These are phyloP conservation scores for Phytophthora brassicae DNA, from an alignment of 352 stramenopile species.

Conservation along the genomic window DNA sequence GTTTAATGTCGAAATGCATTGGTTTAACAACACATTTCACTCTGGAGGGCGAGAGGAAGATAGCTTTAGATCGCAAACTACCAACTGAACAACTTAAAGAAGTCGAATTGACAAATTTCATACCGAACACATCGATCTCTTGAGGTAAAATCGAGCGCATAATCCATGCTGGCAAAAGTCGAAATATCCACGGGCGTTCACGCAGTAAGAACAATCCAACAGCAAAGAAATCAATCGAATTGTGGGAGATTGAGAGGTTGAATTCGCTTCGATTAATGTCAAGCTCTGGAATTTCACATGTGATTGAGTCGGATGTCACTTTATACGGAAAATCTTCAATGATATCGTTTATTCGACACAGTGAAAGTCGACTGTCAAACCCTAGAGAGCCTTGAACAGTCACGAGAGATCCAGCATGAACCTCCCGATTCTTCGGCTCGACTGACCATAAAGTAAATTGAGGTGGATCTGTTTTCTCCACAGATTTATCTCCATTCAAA, in stretches of 20 bases:
- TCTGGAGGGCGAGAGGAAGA: slow-evolving; percentile 30
- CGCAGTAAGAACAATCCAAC: slow-evolving; percentile 18
- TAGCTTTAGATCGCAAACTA: neutral
- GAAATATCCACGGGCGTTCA: slow-evolving; percentile 25
- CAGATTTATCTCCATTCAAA: slow-evolving; percentile 6
- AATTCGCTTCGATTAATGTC: neutral
- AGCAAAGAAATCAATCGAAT: slow-evolving; percentile 20
- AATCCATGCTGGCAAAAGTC: slow-evolving; percentile 19
- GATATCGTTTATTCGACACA: slow-evolving; percentile 24
- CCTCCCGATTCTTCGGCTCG: slow-evolving; percentile 19
- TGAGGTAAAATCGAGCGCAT: slow-evolving; percentile 17
- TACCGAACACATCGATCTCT: slow-evolving; percentile 33
- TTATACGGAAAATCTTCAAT: slow-evolving; percentile 12
- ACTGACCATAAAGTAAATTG: slow-evolving; percentile 28
- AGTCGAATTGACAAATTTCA: slow-evolving; percentile 32
- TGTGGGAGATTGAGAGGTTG: slow-evolving; percentile 31
- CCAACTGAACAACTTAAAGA: slow-evolving; percentile 26
- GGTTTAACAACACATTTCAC: slow-evolving; percentile 30
- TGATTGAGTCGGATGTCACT: slow-evolving; percentile 25
- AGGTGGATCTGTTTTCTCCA: slow-evolving; percentile 4
- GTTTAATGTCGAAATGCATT: slow-evolving; percentile 6
- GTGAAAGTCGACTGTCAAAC: slow-evolving; percentile 17
- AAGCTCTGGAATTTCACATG: slow-evolving; percentile 25
- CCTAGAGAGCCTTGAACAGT: slow-evolving; percentile 21
- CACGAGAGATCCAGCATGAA: slow-evolving; percentile 28